phyloP scores from a whole-genome alignment of 805 yeast genomes.

The Zygosaccharomyces pseudorouxii region DNA sequence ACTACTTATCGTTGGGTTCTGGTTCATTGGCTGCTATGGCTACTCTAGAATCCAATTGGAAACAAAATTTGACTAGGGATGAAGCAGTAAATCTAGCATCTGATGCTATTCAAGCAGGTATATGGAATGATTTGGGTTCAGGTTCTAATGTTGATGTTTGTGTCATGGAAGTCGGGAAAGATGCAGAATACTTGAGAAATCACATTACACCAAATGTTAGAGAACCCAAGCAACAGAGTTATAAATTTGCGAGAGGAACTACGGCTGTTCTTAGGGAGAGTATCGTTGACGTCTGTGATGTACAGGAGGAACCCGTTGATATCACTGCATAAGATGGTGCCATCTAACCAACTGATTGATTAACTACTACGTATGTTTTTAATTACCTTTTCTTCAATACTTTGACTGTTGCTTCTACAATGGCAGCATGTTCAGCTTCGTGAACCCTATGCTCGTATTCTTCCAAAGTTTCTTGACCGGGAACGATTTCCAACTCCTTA shows the following conservation, averaged over 20 bases:
- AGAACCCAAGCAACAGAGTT: constrained; percentile 72
- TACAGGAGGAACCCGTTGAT: constrained; percentile 56
- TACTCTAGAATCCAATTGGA: constrained; percentile 86
- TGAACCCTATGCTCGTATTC: constrained; percentile 82
- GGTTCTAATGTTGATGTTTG: constrained; percentile 98
- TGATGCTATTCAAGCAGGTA: constrained; percentile 94
- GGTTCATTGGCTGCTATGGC: constrained; percentile 99
- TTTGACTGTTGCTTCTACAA: constrained; percentile 80
- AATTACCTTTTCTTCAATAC: constrained; percentile 39
- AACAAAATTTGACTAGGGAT: constrained; percentile 67
- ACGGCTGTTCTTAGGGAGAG: constrained; percentile 76
- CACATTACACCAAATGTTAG: constrained; percentile 89
- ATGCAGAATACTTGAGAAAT: constrained; percentile 79
- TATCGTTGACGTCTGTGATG: constrained; percentile 60
- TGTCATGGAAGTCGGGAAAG: constrained; percentile 91
- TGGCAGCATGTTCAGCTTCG: constrained; percentile 78
- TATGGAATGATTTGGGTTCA: constrained; percentile 98
- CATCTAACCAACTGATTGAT: neutral
- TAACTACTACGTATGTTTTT: neutral
- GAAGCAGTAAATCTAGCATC: constrained; percentile 90
- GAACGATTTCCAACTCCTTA: constrained; percentile 63
- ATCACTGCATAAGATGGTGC: constrained; percentile 23
- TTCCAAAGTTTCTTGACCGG: constrained; percentile 67
- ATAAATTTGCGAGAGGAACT: constrained; percentile 89
- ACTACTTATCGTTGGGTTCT: constrained; percentile 87